Conservation (phyloP, 1,139 yeast species). For the Saccharomyces hybrid region DNA sequence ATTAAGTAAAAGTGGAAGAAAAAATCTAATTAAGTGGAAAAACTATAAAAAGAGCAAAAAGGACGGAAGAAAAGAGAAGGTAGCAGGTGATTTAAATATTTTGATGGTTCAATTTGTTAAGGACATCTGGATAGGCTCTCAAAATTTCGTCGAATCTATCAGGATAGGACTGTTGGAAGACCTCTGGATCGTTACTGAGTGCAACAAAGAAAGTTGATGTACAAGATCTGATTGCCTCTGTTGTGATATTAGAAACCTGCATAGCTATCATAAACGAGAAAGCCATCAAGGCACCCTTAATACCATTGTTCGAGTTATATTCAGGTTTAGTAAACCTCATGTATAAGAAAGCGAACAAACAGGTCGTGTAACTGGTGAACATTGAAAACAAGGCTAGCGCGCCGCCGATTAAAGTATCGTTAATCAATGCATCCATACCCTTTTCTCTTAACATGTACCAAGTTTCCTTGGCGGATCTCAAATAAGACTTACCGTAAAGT, state of each 20-base stretch:
- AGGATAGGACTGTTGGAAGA: conserved; percentile 70
- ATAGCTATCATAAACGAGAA: conserved; percentile 68
- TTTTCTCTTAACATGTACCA: conserved; percentile 69
- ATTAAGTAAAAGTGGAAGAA: too few relatives aligned
- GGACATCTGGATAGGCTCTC: conserved; percentile 66
- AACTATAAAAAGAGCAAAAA: background rate
- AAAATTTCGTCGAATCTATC: conserved; percentile 65
- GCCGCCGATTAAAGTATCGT: conserved; percentile 73
- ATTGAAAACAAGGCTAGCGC: conserved; percentile 66
- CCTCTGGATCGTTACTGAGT: conserved; percentile 80
- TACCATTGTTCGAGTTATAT: conserved; percentile 59
- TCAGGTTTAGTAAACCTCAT: conserved; percentile 65
- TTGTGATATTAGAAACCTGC: conserved; percentile 67
- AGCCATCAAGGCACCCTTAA: conserved; percentile 69
- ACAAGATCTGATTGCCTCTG: conserved; percentile 72
- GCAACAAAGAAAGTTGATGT: conserved; percentile 82
- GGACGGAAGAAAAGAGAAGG: too few relatives aligned
- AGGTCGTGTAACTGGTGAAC: conserved; percentile 63
- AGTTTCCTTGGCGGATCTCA: conserved; percentile 72
- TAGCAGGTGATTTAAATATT: conserved; percentile 14
- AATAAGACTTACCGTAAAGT: conserved; percentile 72
- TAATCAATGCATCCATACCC: conserved; percentile 81
- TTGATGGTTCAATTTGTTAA: conserved; percentile 41
- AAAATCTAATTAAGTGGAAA: background rate
- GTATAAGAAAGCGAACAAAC: conserved; percentile 64